phyloP scores from a whole-genome alignment of 2,329 filamentous ascomycete species.

The Penicillium freii region DNA sequence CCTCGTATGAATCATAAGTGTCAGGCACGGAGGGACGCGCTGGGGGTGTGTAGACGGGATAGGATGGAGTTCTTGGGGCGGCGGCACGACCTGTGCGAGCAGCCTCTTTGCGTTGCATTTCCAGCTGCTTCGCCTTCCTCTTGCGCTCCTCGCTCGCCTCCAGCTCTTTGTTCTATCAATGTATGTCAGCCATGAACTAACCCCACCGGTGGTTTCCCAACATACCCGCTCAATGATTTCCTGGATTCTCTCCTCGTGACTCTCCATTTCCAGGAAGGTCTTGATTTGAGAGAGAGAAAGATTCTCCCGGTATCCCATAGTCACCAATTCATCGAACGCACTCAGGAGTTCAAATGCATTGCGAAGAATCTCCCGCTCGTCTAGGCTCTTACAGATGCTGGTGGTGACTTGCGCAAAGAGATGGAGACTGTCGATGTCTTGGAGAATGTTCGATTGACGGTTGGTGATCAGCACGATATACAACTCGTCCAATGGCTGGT shows the following conservation, averaged over 20 bases:
- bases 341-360: slow-evolving; percentile 96
- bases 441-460: slow-evolving; percentile 97
- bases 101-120: slow-evolving; percentile 97
- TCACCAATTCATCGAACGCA: slow-evolving; percentile 96
- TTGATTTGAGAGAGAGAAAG: slow-evolving; percentile 96
- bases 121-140: slow-evolving; percentile 95
- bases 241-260: slow-evolving; percentile 97
- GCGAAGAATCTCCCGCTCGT: slow-evolving; percentile 90
- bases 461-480: slow-evolving; percentile 99
- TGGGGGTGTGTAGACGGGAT: slow-evolving; percentile 84
- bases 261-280: slow-evolving; percentile 99
- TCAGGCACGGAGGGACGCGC: slow-evolving; percentile 70
- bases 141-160: slow-evolving; percentile 98
- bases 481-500: slow-evolving; percentile 96
- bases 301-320: slow-evolving; percentile 93
- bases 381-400: slow-evolving; percentile 91
- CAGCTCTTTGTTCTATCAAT: slow-evolving; percentile 84
- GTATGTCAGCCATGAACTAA: slow-evolving; percentile 23
- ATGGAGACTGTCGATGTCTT: slow-evolving; percentile 98
- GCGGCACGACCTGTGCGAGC: slow-evolving; percentile 68
- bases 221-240: slow-evolving; percentile 88
- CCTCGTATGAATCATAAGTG: slow-evolving; percentile 90
- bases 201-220: slow-evolving; percentile 24
- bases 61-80: slow-evolving; percentile 72
- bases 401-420: slow-evolving; percentile 96